Conservation (phyloP, 345 rosid species). For the Citrus australasica region DNA sequence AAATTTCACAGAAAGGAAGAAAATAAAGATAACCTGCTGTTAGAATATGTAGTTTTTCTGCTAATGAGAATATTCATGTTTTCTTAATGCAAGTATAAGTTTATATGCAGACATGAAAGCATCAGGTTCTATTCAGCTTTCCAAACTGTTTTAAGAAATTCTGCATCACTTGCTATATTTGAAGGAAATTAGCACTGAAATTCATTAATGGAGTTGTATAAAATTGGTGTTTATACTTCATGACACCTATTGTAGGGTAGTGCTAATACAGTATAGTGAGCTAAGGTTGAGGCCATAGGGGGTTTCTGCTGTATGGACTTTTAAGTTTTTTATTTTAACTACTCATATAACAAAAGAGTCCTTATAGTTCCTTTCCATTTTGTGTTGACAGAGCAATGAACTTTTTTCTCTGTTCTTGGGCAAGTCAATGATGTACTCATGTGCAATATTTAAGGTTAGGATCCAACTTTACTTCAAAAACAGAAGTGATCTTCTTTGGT, state of each 20-base stretch:
- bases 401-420: conserved; percentile 75
- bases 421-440: conserved; percentile 88
- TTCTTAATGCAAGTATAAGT: not conserved
- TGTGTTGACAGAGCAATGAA: conserved; percentile 63
- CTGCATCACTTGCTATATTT: no score
- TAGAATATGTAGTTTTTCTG: not conserved
- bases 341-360: not conserved
- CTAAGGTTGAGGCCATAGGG: no score
- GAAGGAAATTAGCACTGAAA: no score
- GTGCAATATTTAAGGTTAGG: conserved; percentile 75
- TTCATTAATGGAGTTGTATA: no score
- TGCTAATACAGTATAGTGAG: no score
- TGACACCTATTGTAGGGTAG: no score
- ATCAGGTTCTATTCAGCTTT: no score
- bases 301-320: not conserved
- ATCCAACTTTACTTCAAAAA: not conserved
- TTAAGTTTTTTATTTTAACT: no score
- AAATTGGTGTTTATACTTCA: no score
- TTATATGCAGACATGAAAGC: no score
- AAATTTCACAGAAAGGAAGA: not conserved
- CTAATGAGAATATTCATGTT: not conserved
- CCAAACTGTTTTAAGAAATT: no score
- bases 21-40: not conserved
- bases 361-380: not conserved
- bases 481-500: conserved; percentile 2